Percentiles rank a stretch among this genome's conserved stretches.
phyloP scores from a whole-genome alignment of 176 grass and related monocot genomes.

The Juncus effusus region DNA sequence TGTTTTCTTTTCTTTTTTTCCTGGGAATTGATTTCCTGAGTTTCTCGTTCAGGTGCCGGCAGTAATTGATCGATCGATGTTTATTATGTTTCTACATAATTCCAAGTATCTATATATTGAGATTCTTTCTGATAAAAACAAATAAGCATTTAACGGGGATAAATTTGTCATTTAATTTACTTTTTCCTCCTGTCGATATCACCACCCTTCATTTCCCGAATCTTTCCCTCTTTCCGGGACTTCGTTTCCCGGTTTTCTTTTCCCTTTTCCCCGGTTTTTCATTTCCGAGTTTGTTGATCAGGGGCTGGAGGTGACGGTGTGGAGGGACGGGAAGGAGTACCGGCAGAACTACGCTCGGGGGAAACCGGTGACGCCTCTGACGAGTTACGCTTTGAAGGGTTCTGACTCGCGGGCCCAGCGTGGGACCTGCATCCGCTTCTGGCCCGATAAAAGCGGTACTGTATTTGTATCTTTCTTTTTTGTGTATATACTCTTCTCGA shows the following conservation, averaged over 20 bases:
- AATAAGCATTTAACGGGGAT: too few relatives aligned
- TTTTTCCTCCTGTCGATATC: not conserved
- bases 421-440: slow-evolving; percentile 79
- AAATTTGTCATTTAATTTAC: not conserved
- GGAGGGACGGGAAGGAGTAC: slow-evolving; percentile 84
- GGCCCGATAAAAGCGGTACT: slow-evolving; percentile 95
- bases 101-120: too few relatives aligned
- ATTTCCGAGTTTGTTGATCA: not conserved
- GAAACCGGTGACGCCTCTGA: slow-evolving; percentile 56
- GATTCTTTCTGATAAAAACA: too few relatives aligned
- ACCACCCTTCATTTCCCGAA: not conserved
- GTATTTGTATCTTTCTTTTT: slow-evolving; percentile 34
- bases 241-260: slow-evolving; percentile 1
- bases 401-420: slow-evolving; percentile 44
- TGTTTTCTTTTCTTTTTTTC: too few relatives aligned
- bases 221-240: not conserved
- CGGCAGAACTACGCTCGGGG: slow-evolving; percentile 77
- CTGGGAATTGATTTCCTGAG: too few relatives aligned
- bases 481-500: slow-evolving; percentile 5
- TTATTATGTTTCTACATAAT: too few relatives aligned
- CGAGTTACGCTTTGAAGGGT: slow-evolving; percentile 34
- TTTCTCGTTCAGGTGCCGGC: too few relatives aligned
- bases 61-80: too few relatives aligned
- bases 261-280: not conserved
- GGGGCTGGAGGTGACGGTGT: slow-evolving; percentile 85